Conservation (phyloP, 176 grass and related monocot genomes). For the Rhynchospora breviuscula region DNA sequence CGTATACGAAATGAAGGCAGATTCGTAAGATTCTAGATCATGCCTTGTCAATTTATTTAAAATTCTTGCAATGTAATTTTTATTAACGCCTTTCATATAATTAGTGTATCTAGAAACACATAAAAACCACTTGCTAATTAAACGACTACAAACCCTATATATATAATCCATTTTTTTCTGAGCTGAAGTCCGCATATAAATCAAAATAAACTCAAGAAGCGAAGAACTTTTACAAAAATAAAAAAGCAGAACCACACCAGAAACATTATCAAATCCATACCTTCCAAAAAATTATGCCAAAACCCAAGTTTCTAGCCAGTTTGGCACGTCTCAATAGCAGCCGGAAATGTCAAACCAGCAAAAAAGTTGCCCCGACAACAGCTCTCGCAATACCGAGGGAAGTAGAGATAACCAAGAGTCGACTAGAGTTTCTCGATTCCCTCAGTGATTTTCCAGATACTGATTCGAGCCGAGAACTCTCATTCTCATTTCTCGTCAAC, state of each 20-base stretch:
- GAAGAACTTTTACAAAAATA: too few relatives aligned
- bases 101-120: neutral
- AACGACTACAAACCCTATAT: neutral
- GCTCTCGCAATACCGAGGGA: neutral
- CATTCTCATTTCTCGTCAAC: conserved; percentile 28
- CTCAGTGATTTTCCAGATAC: conserved; percentile 5
- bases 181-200: neutral
- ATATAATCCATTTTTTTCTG: neutral
- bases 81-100: neutral
- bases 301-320: neutral
- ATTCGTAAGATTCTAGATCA: neutral
- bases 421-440: conserved; percentile 7
- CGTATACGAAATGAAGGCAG: neutral
- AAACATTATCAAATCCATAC: neutral
- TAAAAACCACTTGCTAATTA: neutral
- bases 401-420: conserved; percentile 14
- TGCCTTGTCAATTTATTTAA: too few relatives aligned
- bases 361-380: neutral
- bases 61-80: neutral
- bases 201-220: neutral
- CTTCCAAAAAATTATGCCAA: neutral
- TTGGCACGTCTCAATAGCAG: neutral
- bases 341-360: neutral
- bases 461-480: conserved; percentile 23
- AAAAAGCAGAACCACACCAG: too few relatives aligned